Evolutionary conservation across 805 yeast genomes (phyloP).

Genomic region (Zygosaccharomyces gambellarensis): DNA sequence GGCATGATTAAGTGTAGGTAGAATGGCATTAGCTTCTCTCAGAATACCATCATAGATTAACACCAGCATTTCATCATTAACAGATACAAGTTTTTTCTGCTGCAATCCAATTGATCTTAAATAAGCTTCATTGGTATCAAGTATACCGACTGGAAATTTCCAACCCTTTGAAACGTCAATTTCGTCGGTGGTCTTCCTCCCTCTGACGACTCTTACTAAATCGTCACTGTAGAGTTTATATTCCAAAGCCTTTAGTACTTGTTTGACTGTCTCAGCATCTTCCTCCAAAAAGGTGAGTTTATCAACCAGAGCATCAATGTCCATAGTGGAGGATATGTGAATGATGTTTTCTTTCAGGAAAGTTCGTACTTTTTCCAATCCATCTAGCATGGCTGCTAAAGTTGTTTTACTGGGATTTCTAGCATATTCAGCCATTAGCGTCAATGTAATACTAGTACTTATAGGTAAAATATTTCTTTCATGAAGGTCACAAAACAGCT

Average conservation of each 20-base stretch:
- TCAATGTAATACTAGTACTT: conserved; percentile 19
- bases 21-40: conserved; percentile 25
- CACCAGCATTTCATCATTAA: conserved; percentile 21
- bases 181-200: conserved; percentile 25
- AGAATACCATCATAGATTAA: conserved; percentile 29
- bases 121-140: conserved; percentile 29
- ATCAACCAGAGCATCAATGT: conserved; percentile 20
- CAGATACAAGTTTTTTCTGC: conserved; percentile 24
- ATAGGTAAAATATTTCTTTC: conserved; percentile 18
- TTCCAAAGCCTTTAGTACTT: conserved; percentile 21
- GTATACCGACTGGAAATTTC: conserved; percentile 27
- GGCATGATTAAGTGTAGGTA: conserved; percentile 28
- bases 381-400: conserved; percentile 13
- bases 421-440: conserved; percentile 17
- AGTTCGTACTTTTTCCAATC: conserved; percentile 15
- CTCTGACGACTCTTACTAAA: conserved; percentile 29
- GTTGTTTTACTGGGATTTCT: conserved; percentile 18
- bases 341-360: conserved; percentile 17
- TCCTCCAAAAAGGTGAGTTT: conserved; percentile 10
- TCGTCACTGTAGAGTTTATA: conserved; percentile 29
- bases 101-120: conserved; percentile 26
- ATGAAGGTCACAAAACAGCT: conserved; percentile 23
- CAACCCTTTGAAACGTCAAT: conserved; percentile 32
- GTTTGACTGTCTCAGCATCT: conserved; percentile 18
- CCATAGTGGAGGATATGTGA: conserved; percentile 8